Evolutionary conservation across 148 eudicot genomes (phyloP), one percentile per base, ranked within the genome.

Genomic region (Heliosperma pusillum): DNA sequence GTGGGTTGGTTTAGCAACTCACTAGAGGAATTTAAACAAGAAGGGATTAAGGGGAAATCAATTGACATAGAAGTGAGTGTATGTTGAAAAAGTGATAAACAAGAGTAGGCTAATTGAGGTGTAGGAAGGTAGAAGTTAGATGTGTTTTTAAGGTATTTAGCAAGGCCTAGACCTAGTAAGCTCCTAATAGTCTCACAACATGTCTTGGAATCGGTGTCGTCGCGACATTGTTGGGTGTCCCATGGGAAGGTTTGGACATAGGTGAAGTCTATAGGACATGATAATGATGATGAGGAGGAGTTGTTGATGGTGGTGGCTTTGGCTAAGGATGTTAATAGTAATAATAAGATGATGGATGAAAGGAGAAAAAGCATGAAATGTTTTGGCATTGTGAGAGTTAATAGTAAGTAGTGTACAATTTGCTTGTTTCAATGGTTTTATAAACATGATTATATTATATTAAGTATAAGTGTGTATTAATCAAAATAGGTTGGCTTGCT

Each of bases 171-270:
- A 19, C 94, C 91, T 61, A 88, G 77, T 44, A 90, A 60, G 77
- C 88, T 86, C 3, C 81, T 69, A 8, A 90, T 84, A 10, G 90
- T 85, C 71, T 86, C 85, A 67, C 94, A 90, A 74, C 94, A 90
- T 6, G 79, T 61, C 24, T 63, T 82, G 3, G 52, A 20, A 22
- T 83, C 77, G 5, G 70, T 44, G 13, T 80, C 62, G 17, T 64
- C 63, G 4, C 29, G 72, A 79, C 94, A 88, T 10, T 66, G 61
- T 17, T 87, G 78, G 0, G 81, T 77, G 78, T 83, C 84, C 93
- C 93, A 89, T 80, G 89, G 88, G 77, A 87, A 78, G 42, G 89
- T 84, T 42, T 77, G 22, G 5, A 89, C 85, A 58, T 89, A 89
- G 29, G 77, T 27, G 67, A 86, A 87, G 66, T 86, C 83, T n/a